Evolutionary conservation across 768 basidiomycete species (phyloP).

Genomic region (Trametes punicea): DNA sequence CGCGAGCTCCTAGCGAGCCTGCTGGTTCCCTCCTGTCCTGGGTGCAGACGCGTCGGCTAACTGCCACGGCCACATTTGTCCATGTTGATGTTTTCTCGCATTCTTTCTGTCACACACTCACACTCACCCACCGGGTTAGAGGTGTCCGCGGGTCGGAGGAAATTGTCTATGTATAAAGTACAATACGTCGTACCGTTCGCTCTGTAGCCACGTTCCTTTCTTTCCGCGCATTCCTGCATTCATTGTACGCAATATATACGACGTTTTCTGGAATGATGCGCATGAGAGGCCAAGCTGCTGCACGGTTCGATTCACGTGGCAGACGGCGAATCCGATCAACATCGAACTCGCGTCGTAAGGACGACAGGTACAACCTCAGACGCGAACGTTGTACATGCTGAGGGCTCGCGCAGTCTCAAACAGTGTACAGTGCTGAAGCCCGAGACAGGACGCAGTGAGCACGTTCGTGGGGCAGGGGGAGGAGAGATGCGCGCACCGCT

Average conservation of each 20-base stretch:
- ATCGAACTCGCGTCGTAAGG: no score
- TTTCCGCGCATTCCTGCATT: neutral
- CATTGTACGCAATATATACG: constrained; percentile 9
- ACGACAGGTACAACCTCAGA: no score
- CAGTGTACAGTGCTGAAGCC: no score
- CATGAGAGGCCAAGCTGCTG: neutral
- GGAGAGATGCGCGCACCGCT: no score
- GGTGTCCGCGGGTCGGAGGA: neutral
- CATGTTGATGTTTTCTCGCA: neutral
- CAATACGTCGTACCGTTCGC: neutral
- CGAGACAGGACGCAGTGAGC: no score
- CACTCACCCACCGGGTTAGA: neutral
- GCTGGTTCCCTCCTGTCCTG: neutral
- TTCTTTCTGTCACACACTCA: neutral
- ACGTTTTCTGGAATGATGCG: neutral
- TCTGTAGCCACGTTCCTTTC: constrained; percentile 9
- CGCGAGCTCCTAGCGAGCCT: neutral
- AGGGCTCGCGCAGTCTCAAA: no score
- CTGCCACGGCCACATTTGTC: neutral
- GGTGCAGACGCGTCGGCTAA: constrained; percentile 1
- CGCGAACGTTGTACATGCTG: no score
- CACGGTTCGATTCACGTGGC: no score
- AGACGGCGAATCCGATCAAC: no score
- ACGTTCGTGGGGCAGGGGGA: no score
- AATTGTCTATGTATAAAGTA: neutral